A percentile compares a stretch with the other conserved stretches of the same genome.
These are phyloP conservation scores for Malassezia sympodialis DNA, from an alignment of 1,284 basidiomycete species.

Conservation along the genomic window DNA sequence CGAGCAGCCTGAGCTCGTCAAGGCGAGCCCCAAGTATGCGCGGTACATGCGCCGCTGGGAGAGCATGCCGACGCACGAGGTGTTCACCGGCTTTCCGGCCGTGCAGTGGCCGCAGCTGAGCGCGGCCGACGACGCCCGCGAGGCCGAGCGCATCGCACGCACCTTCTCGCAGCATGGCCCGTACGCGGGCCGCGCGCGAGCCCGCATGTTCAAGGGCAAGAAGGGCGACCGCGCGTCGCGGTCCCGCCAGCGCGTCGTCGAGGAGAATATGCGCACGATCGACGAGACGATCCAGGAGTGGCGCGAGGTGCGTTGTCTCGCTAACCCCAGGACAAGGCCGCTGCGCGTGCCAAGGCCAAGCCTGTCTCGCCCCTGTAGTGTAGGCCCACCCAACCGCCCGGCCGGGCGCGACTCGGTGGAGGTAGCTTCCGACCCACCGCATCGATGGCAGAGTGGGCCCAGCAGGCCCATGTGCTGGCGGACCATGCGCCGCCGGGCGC, in stretches of 20 bases:
- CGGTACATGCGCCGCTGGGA: conserved; percentile 17
- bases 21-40: conserved; percentile 17
- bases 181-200: conserved; percentile 21
- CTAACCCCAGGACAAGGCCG: conserved; percentile 10
- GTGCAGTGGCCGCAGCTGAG: background rate
- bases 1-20: conserved; percentile 14
- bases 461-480: conserved; percentile 35
- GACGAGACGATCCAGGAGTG: conserved; percentile 23
- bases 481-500: conserved; percentile 31
- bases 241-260: conserved; percentile 14
- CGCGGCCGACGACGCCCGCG: conserved; percentile 5
- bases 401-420: background rate
- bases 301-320: conserved; percentile 18
- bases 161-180: conserved; percentile 20
- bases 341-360: conserved; percentile 9
- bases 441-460: conserved; percentile 38
- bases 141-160: conserved; percentile 18
- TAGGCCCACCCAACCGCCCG: background rate
- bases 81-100: conserved; percentile 14
- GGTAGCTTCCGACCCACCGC: conserved; percentile 2
- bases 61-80: conserved; percentile 11
- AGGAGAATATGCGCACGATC: conserved; percentile 20
- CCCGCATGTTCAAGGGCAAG: conserved; percentile 30
- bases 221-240: conserved; percentile 22
- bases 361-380: conserved; percentile 12